Conservation (phyloP, 306 rosid genomes). For the Prinsepia uniflora region DNA sequence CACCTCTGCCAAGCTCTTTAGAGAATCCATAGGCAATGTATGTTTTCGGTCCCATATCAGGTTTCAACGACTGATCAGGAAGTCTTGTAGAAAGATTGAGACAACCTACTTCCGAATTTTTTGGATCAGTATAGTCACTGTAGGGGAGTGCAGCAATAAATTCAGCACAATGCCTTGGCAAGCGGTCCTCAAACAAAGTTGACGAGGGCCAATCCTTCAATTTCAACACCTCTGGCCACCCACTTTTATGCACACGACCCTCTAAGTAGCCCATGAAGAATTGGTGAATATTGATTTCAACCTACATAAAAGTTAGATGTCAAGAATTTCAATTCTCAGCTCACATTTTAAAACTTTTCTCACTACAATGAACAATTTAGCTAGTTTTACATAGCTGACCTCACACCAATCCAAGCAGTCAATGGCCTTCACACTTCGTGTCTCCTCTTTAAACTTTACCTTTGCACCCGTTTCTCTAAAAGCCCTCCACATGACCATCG, state of each 20-base stretch:
- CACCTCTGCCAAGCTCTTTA: constrained; percentile 43
- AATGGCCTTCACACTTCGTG: constrained; percentile 35
- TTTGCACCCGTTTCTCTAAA: constrained; percentile 40
- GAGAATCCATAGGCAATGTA: constrained; percentile 41
- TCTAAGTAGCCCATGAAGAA: constrained; percentile 39
- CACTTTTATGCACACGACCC: constrained; percentile 30
- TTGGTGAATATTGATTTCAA: constrained; percentile 40
- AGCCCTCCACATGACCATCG: constrained; percentile 55
- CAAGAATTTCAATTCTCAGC: background rate
- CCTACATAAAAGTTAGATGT: constrained; percentile 25
- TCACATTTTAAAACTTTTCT: background rate
- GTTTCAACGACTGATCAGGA: constrained; percentile 35
- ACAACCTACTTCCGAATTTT: constrained; percentile 31
- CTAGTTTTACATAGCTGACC: constrained; percentile 24
- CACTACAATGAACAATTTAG: background rate
- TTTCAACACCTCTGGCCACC: constrained; percentile 48
- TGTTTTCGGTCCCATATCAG: constrained; percentile 47
- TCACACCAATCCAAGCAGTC: constrained; percentile 50
- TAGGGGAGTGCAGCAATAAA: constrained; percentile 40
- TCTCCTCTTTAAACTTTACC: constrained; percentile 44
- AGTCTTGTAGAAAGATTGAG: constrained; percentile 42
- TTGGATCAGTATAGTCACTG: constrained; percentile 42
- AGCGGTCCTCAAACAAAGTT: constrained; percentile 39
- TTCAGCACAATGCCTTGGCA: constrained; percentile 46
- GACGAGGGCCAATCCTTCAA: constrained; percentile 50